A percentile compares a stretch with the other conserved stretches of the same genome.
phyloP scores from a whole-genome alignment of 73 alveolate species.

The Stentor coeruleus region DNA sequence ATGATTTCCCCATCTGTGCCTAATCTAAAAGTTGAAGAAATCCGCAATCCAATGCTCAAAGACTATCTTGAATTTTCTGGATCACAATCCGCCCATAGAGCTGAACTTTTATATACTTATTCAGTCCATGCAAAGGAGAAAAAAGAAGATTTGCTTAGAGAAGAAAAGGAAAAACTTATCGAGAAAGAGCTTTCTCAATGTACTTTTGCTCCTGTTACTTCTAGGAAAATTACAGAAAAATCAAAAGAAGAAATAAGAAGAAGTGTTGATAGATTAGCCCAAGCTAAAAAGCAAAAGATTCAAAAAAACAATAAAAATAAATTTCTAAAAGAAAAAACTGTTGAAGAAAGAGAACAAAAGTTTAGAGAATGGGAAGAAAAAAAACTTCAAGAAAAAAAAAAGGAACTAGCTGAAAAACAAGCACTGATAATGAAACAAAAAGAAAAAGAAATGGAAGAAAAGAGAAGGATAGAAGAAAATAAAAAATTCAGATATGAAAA shows the following conservation, averaged over 20 bases:
- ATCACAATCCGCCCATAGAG: neutral
- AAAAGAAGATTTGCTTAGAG: neutral
- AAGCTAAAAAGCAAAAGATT: too few species aligned
- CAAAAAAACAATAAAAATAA: too few species aligned
- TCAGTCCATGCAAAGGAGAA: neutral
- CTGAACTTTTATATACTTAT: neutral
- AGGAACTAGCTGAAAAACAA: neutral
- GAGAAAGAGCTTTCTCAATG: conserved; percentile 8
- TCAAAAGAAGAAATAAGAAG: neutral
- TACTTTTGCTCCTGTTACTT: conserved; percentile 1
- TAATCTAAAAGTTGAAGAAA: neutral
- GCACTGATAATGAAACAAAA: neutral
- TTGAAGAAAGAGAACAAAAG: neutral
- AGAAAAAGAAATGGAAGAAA: neutral
- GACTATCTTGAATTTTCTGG: neutral
- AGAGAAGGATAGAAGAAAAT: neutral
- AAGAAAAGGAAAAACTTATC: neutral
- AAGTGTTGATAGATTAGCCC: neutral
- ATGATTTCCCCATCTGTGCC: neutral
- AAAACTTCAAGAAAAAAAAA: neutral
- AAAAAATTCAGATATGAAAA: neutral
- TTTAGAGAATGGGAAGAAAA: neutral
- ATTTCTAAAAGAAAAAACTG: neutral
- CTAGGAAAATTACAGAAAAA: neutral
- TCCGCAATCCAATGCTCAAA: neutral